phyloP scores from a whole-genome alignment of 2,329 filamentous ascomycete genomes.

The Colletotrichum spinosum region DNA sequence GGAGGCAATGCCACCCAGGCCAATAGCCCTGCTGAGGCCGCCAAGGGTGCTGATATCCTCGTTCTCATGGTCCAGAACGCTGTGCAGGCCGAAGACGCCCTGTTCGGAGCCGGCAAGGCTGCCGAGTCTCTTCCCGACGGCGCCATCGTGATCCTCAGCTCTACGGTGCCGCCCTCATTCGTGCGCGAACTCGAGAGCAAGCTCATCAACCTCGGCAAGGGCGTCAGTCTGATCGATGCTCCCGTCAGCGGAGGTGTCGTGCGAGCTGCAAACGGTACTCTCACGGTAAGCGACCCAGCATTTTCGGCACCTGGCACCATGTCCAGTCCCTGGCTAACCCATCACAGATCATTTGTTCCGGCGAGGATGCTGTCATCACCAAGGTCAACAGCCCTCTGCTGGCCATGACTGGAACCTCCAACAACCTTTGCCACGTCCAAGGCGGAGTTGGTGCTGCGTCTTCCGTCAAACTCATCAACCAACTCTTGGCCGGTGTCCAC shows the following conservation, averaged over 20 bases:
- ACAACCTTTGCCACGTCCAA: constrained; percentile 57
- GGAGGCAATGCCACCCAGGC: constrained; percentile 41
- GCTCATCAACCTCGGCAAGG: constrained; percentile 40
- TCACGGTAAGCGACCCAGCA: constrained; percentile 44
- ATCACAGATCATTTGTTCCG: constrained; percentile 49
- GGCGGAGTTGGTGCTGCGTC: constrained; percentile 65
- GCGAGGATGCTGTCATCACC: constrained; percentile 39
- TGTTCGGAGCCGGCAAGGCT: constrained; percentile 47
- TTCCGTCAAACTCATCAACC: constrained; percentile 69
- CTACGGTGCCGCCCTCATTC: constrained; percentile 50
- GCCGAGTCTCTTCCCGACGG: constrained; percentile 42
- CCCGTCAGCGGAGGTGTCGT: constrained; percentile 52
- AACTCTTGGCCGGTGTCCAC: constrained; percentile 69
- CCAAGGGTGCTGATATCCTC: constrained; percentile 44
- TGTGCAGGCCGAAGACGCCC: constrained; percentile 45
- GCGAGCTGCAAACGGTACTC: constrained; percentile 49
- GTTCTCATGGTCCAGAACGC: constrained; percentile 52
- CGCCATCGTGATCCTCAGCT: constrained; percentile 48
- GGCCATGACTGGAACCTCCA: constrained; percentile 46
- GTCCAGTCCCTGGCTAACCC: constrained; percentile 12
- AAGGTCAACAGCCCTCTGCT: constrained; percentile 43
- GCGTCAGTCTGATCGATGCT: constrained; percentile 48
- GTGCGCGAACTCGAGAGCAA: constrained; percentile 39
- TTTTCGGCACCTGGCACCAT: background rate
- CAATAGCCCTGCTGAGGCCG: constrained; percentile 44